phyloP scores from a whole-genome alignment of 495 filamentous ascomycete species.

The Pyronema omphalodes region DNA sequence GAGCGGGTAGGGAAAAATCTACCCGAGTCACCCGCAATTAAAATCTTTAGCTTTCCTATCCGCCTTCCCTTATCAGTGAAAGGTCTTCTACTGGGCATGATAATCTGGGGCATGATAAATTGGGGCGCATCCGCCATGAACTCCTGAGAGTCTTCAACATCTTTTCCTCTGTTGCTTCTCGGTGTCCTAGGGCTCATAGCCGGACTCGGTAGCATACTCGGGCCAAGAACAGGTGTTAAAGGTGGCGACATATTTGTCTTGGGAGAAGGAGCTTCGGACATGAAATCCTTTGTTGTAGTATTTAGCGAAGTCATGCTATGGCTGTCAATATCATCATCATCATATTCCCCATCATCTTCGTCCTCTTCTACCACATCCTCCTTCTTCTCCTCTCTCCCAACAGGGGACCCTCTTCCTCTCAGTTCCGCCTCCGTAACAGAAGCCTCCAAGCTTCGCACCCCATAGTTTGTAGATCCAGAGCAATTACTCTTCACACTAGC shows the following conservation, averaged over 20 bases:
- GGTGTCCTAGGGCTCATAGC: not conserved
- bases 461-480: conserved; percentile 8
- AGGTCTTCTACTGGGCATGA: conserved; percentile 79
- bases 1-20: conserved; percentile 15
- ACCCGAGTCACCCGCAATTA: conserved; percentile 75
- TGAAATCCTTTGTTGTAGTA: conserved; percentile 12
- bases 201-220: conserved; percentile 11
- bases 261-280: conserved; percentile 6
- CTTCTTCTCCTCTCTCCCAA: conserved; percentile 5
- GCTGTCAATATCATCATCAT: conserved; percentile 19
- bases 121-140: conserved; percentile 41
- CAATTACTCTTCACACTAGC: too few species aligned
- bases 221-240: conserved; percentile 19
- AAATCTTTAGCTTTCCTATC: conserved; percentile 70
- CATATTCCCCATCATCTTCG: conserved; percentile 25
- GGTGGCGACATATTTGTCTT: conserved; percentile 13
- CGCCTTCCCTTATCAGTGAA: conserved; percentile 76
- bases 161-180: conserved; percentile 27
- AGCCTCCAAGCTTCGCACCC: conserved; percentile 21
- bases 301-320: conserved; percentile 20
- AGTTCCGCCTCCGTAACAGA: conserved; percentile 26
- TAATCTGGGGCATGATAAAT: conserved; percentile 93
- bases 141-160: conserved; percentile 13
- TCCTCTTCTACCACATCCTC: conserved; percentile 21
- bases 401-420: conserved; percentile 8